phyloP scores from a whole-genome alignment of 2,329 filamentous ascomycete genomes.

The Phialophora expanda region DNA sequence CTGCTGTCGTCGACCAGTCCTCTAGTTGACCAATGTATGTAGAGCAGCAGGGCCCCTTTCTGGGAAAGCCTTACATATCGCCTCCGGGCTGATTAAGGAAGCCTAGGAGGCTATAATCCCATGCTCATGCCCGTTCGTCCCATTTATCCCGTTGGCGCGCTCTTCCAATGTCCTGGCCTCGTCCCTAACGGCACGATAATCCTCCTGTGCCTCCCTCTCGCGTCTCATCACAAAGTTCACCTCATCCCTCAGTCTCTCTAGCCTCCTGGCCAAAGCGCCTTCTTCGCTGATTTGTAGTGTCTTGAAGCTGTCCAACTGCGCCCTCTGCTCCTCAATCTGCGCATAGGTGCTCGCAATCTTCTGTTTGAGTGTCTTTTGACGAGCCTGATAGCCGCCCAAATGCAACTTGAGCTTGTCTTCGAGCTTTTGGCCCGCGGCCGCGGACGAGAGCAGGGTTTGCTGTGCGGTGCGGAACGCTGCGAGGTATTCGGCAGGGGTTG shows the following conservation, averaged over 20 bases:
- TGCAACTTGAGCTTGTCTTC: slow-evolving; percentile 92
- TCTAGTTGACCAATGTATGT: neutral
- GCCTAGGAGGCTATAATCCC: neutral
- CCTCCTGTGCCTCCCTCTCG: slow-evolving; percentile 88
- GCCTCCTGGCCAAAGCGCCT: slow-evolving; percentile 71
- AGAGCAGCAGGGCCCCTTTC: neutral
- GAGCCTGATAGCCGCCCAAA: slow-evolving; percentile 87
- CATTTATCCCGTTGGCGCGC: slow-evolving; percentile 24
- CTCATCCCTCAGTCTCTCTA: slow-evolving; percentile 80
- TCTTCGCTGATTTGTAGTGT: slow-evolving; percentile 81
- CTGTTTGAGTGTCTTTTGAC: slow-evolving; percentile 76
- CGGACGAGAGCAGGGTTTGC: slow-evolving; percentile 72
- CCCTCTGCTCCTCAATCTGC: slow-evolving; percentile 73
- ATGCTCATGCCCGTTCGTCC: neutral
- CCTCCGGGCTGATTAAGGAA: neutral
- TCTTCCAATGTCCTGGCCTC: slow-evolving; percentile 69
- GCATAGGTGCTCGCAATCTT: slow-evolving; percentile 79
- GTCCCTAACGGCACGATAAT: slow-evolving; percentile 75
- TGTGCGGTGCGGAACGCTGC: slow-evolving; percentile 77
- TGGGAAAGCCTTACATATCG: neutral
- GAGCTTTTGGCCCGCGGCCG: slow-evolving; percentile 80
- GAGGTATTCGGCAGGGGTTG: slow-evolving; percentile 71
- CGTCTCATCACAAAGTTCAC: slow-evolving; percentile 78
- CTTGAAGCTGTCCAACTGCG: slow-evolving; percentile 74
- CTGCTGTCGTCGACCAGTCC: neutral